Conservation (phyloP, 108 stramenopile genomes). For the Seminavis robusta region DNA sequence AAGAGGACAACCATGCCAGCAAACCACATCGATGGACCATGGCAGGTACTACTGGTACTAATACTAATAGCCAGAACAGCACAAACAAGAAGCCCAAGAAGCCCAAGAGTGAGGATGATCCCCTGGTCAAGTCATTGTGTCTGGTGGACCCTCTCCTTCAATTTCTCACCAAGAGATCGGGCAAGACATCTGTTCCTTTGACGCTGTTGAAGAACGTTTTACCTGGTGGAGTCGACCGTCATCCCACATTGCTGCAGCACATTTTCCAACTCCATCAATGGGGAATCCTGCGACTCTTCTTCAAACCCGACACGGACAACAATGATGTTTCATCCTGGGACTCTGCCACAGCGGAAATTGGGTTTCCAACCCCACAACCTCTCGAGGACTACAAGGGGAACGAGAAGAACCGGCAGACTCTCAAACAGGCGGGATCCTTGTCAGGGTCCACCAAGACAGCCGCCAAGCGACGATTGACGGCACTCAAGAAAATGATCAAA, state of each 20-base stretch:
- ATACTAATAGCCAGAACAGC: too few species aligned
- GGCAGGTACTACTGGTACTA: too few species aligned
- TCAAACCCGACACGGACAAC: neutral
- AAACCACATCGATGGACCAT: too few species aligned
- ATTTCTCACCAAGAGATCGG: slow-evolving; percentile 74
- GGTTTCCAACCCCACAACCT: slow-evolving; percentile 61
- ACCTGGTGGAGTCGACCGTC: slow-evolving; percentile 32
- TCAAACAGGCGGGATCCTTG: slow-evolving; percentile 44
- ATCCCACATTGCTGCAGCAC: neutral
- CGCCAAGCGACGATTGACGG: slow-evolving; percentile 67
- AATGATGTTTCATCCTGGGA: slow-evolving; percentile 4
- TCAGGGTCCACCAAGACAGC: slow-evolving; percentile 74
- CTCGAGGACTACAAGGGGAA: slow-evolving; percentile 8
- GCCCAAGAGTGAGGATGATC: neutral
- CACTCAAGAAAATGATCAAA: slow-evolving; percentile 49
- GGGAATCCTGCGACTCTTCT: slow-evolving; percentile 37
- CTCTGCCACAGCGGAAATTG: slow-evolving; percentile 20
- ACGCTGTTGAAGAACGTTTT: slow-evolving; percentile 36
- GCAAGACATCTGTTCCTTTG: slow-evolving; percentile 56
- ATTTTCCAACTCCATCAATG: slow-evolving; percentile 16
- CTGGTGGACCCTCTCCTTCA: slow-evolving; percentile 67
- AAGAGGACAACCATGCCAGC: too few species aligned
- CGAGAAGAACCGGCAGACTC: neutral
- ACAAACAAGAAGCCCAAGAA: too few species aligned
- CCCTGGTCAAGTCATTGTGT: slow-evolving; percentile 13